Evolutionary conservation across 108 stramenopile genomes (phyloP), one percentile per base, ranked within the genome.

Genomic region (Fragilariopsis cylindrus): DNA sequence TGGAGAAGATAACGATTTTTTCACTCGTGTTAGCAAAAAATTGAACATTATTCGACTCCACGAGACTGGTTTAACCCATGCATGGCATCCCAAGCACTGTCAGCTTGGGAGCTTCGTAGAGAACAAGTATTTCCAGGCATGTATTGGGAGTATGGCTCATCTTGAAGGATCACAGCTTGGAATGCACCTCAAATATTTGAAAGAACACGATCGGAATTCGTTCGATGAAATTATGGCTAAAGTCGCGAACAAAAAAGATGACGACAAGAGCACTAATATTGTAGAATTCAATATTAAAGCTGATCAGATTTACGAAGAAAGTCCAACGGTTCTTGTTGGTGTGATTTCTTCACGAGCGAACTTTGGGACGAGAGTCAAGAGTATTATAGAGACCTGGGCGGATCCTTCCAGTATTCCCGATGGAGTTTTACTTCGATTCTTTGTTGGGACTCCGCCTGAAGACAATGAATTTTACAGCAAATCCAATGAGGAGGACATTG

Each of bases 91-190:
- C 6, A 68, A 68, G 48, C 67, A 52, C 30, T 68, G 67, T 19
- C 16, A 68, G 5, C 49, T 68, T 7, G 67, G 67, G 39, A 48
- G 67, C 5, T 68, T 68, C 49, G 67, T 68, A 18, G 49, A 68
- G 30, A 52, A 68, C 42, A 68, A 68, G 18, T 68, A 50, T 48
- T 68, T 45, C 46, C 7, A 5, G n/a, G 67, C 48, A 50, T 65
- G 74, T 58, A 39, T 75, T 4, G 76, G 69, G 19, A 67, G 66
- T 42, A 76, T 57, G 69, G 69, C 60, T 6, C 68, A 70, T 46
- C 41, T 56, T 4, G 69, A 76, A 62, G 76, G 76, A 70, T 76
- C 76, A 18, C 69, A 69, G 42, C 48, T 76, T 43, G 76, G 76
- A 52, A 48, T 70, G 68, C 64, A 70, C 30, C 76, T 76, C 9